Evolutionary conservation across 208 protist genomes (phyloP).

Genomic region (Porcisia hertigi): DNA sequence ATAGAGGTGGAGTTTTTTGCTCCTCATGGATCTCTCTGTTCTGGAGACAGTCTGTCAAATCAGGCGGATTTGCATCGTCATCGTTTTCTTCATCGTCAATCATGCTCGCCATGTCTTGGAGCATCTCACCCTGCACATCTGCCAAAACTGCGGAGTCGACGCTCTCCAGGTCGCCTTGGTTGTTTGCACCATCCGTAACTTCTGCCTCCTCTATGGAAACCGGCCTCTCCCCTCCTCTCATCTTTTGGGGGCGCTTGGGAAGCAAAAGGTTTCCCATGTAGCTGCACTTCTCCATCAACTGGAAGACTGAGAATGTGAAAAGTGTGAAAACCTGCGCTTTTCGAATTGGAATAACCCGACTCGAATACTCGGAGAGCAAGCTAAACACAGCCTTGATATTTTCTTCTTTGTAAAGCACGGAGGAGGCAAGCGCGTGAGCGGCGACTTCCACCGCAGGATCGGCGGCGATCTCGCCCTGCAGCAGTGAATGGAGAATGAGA

Average conservation of each 20-base stretch:
- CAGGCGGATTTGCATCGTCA: background rate
- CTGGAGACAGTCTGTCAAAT: background rate
- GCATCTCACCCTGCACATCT: slow-evolving; percentile 41
- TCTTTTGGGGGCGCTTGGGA: slow-evolving; percentile 48
- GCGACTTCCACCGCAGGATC: slow-evolving; percentile 66
- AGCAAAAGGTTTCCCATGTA: slow-evolving; percentile 76
- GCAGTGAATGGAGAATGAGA: slow-evolving; percentile 67
- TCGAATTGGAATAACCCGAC: slow-evolving; percentile 34
- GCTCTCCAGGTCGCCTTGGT: slow-evolving; percentile 38
- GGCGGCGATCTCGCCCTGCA: slow-evolving; percentile 73
- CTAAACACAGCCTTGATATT: slow-evolving; percentile 80
- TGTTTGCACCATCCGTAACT: slow-evolving; percentile 11
- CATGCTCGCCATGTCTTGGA: slow-evolving; percentile 31
- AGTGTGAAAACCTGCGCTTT: slow-evolving; percentile 58
- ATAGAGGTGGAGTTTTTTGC: background rate
- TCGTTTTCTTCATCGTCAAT: slow-evolving; percentile 39
- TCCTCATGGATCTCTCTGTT: background rate
- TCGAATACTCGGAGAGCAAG: slow-evolving; percentile 48
- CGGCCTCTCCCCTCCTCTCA: slow-evolving; percentile 16
- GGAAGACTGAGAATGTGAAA: slow-evolving; percentile 77
- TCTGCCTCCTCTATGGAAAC: slow-evolving; percentile 17
- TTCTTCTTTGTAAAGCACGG: slow-evolving; percentile 82
- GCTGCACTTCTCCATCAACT: slow-evolving; percentile 87
- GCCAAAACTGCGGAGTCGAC: slow-evolving; percentile 34
- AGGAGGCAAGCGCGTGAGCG: slow-evolving; percentile 81